phyloP scores from a whole-genome alignment of 75 land plant genomes.

The Cryptomeria japonica region DNA sequence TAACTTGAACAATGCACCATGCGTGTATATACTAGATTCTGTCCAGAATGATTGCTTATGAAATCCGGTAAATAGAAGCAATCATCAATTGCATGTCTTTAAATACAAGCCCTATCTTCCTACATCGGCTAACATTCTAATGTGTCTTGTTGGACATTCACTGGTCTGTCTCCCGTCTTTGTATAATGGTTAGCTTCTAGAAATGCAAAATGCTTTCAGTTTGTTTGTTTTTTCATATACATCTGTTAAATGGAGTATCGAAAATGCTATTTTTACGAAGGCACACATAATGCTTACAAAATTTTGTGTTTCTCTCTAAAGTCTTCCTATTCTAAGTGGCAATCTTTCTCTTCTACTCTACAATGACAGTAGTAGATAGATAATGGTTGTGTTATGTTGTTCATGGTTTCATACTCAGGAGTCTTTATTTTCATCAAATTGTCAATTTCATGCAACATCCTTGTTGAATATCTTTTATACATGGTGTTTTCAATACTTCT shows the following conservation, averaged over 20 bases:
- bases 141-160: not conserved
- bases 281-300: not conserved
- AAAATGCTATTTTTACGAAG: not conserved
- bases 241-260: not conserved
- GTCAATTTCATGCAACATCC: not conserved
- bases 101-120: not conserved
- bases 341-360: not conserved
- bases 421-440: conserved; percentile 5
- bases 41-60: not conserved
- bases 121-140: not conserved
- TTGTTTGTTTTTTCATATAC: not conserved
- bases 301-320: not conserved
- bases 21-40: not conserved
- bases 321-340: not conserved
- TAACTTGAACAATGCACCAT: not conserved
- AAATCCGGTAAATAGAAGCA: not conserved
- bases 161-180: not conserved
- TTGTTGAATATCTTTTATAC: not conserved
- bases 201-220: not conserved
- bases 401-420: not conserved
- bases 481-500: not conserved
- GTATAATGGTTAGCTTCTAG: not conserved
- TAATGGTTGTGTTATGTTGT: not conserved
- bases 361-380: not conserved
- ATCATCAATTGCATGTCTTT: not conserved